These are phyloP conservation scores for Salix suchowensis DNA, from an alignment of 345 rosid species.

Conservation along the genomic window DNA sequence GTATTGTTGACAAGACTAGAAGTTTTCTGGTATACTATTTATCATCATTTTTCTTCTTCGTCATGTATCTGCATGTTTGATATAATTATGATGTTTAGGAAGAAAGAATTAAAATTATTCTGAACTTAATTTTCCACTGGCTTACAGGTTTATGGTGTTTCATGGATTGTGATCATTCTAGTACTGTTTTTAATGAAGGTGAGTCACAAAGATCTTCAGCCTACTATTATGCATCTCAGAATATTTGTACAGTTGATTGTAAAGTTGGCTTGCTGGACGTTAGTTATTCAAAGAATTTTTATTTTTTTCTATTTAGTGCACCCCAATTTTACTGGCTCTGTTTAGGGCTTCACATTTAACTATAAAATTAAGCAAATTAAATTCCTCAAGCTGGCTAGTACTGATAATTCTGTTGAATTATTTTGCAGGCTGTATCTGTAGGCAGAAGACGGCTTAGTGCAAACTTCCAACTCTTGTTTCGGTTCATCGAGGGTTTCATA, in stretches of 20 bases:
- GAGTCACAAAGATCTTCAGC: conserved; percentile 15
- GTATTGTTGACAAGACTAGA: conserved; percentile 39
- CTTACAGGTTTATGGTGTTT: conserved; percentile 76
- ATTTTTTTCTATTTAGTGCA: too few species aligned
- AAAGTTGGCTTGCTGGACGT: too few species aligned
- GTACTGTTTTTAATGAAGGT: conserved; percentile 97
- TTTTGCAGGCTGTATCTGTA: conserved; percentile 75
- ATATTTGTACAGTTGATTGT: not conserved
- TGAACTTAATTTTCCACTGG: conserved; percentile 2
- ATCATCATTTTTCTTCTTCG: not conserved
- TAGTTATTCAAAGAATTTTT: too few species aligned
- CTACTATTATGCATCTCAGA: not conserved
- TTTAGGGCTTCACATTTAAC: too few species aligned
- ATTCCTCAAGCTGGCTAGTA: too few species aligned
- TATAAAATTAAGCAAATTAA: too few species aligned
- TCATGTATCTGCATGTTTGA: not conserved
- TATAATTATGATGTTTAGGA: not conserved
- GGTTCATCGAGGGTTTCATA: conserved; percentile 90
- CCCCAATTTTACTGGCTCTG: too few species aligned
- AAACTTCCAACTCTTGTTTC: conserved; percentile 84
- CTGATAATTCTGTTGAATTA: not conserved
- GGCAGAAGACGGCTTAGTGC: conserved; percentile 91
- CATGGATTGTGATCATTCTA: conserved; percentile 89
- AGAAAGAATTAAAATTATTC: not conserved
- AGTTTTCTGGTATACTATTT: conserved; percentile 63